A percentile compares a stretch with the other conserved stretches of the same genome.
Evolutionary conservation across 2,329 filamentous ascomycete genomes (phyloP).

Genomic region (Verticillium nonalfalfae): DNA sequence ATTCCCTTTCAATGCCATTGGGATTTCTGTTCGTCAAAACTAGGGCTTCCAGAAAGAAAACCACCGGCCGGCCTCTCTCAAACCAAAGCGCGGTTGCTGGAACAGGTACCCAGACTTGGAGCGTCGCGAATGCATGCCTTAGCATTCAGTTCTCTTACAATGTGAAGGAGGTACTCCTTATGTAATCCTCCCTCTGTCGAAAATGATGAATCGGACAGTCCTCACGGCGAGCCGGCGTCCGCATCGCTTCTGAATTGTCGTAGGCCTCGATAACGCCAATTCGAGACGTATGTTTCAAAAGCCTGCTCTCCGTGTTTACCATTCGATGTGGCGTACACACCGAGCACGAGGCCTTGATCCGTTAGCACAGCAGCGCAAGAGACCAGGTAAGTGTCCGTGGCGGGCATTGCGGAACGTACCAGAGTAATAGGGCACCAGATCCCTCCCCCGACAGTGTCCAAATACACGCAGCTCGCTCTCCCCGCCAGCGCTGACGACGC

Average conservation of each 20-base stretch:
- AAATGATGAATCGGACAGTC: too few species aligned
- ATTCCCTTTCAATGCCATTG: too few species aligned
- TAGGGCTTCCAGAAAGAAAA: too few species aligned
- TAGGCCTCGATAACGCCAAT: slow-evolving; percentile 4
- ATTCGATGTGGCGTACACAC: slow-evolving; percentile 8
- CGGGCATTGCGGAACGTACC: neutral
- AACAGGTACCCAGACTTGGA: too few species aligned
- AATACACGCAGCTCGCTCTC: slow-evolving; percentile 2
- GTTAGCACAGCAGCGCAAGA: neutral
- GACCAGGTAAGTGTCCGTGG: too few species aligned
- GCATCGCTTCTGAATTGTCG: slow-evolving; percentile 5
- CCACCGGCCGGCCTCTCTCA: too few species aligned
- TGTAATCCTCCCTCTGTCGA: too few species aligned
- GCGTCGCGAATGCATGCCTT: too few species aligned
- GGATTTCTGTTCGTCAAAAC: too few species aligned
- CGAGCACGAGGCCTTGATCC: slow-evolving; percentile 1
- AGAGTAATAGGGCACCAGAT: slow-evolving; percentile 12
- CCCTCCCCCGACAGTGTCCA: slow-evolving; percentile 7
- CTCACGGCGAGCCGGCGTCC: neutral
- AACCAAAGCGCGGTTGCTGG: too few species aligned
- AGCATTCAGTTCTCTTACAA: too few species aligned
- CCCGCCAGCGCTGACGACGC: neutral
- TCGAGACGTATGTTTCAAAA: slow-evolving; percentile 8
- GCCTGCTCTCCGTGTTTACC: slow-evolving; percentile 11
- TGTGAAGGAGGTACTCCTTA: too few species aligned